Evolutionary conservation across 768 basidiomycete species (phyloP).

Genomic region (Neoboletus magnificus): DNA sequence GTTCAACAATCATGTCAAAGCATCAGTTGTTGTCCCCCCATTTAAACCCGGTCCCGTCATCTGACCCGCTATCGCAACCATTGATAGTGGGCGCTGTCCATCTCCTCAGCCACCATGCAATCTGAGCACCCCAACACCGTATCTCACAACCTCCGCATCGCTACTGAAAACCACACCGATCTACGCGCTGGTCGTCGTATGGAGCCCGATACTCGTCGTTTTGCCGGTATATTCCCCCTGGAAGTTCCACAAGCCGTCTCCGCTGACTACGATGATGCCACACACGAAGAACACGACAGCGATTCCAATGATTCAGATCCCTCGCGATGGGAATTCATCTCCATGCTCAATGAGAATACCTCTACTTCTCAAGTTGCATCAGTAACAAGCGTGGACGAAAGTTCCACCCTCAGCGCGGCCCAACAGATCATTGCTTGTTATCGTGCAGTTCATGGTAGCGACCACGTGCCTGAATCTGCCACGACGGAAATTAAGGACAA

Average conservation of each 20-base stretch:
- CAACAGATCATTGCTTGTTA: constrained; percentile 22
- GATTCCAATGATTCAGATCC: not conserved
- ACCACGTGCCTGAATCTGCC: not conserved
- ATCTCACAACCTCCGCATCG: constrained; percentile 8
- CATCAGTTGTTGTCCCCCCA: constrained; percentile 9
- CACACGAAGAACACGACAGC: constrained; percentile 11
- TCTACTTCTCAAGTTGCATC: not conserved
- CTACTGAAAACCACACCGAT: not conserved
- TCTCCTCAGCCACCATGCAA: constrained; percentile 8
- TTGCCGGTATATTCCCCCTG: constrained; percentile 20
- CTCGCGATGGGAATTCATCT: constrained; percentile 13
- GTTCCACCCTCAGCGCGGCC: constrained; percentile 17
- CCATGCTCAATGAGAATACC: not conserved
- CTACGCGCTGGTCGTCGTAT: not conserved
- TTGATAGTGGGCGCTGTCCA: not conserved
- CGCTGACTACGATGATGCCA: constrained; percentile 5
- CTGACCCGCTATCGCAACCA: not conserved
- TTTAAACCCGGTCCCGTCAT: constrained; percentile 15
- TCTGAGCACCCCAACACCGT: not conserved
- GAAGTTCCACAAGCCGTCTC: constrained; percentile 6
- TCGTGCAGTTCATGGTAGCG: constrained; percentile 9
- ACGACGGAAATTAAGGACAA: constrained; percentile 12
- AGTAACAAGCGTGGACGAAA: not conserved
- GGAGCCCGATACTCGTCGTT: constrained; percentile 27
- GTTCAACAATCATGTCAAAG: constrained; percentile 23